Evolutionary conservation across 129 eudicot genomes (phyloP).

Genomic region (Kitagawia praeruptora): DNA sequence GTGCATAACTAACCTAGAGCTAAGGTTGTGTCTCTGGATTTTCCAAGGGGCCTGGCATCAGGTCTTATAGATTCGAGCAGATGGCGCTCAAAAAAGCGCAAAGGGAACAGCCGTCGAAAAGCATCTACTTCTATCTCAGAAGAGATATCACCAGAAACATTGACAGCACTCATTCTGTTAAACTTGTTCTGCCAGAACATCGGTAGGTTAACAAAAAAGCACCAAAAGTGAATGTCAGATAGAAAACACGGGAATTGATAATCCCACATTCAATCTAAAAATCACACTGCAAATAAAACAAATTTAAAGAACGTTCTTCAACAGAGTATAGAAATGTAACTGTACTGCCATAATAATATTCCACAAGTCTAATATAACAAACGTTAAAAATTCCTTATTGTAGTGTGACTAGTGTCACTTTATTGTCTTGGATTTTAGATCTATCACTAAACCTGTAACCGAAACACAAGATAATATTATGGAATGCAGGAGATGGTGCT

Average conservation of each 20-base stretch:
- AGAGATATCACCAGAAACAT: slow-evolving; percentile 58
- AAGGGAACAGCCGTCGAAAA: slow-evolving; percentile 75
- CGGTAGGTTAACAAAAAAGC: not conserved
- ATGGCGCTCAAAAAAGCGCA: slow-evolving; percentile 76
- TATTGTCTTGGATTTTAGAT: not conserved
- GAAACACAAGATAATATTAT: not conserved
- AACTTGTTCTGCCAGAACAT: not conserved
- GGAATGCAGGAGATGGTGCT: not conserved
- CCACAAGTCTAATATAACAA: not conserved
- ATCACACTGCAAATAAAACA: not conserved
- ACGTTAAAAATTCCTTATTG: not conserved
- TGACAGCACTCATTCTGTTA: slow-evolving; percentile 37
- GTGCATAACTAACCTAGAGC: slow-evolving; percentile 50
- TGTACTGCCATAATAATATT: not conserved
- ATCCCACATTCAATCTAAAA: not conserved
- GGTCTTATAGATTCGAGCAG: slow-evolving; percentile 73
- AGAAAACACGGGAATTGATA: not conserved
- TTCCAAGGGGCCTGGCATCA: slow-evolving; percentile 72
- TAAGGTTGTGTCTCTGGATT: slow-evolving; percentile 79
- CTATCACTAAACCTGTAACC: not conserved
- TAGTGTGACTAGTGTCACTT: not conserved
- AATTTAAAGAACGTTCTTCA: not conserved
- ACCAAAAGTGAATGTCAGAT: not conserved
- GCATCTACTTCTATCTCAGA: slow-evolving; percentile 93
- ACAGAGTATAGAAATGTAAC: not conserved